These are phyloP conservation scores for Saccharomyces hybrid DNA, from an alignment of 1,139 yeast genomes.

Conservation along the genomic window DNA sequence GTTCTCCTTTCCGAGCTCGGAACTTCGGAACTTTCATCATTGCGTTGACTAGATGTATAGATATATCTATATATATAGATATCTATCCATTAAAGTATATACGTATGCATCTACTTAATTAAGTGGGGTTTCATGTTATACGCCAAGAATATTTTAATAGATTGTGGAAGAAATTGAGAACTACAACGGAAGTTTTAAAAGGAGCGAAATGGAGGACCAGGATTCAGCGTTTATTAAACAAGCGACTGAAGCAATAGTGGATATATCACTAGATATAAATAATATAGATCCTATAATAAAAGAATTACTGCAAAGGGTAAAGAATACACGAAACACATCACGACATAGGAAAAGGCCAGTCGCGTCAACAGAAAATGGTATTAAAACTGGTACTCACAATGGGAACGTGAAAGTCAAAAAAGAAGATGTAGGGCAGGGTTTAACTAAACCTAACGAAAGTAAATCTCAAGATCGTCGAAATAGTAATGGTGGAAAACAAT, in stretches of 20 bases:
- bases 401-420: background rate
- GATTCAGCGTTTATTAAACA: constrained; percentile 21
- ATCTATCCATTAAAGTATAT: background rate
- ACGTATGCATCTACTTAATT: background rate
- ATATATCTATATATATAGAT: background rate
- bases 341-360: background rate
- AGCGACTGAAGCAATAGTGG: constrained; percentile 26
- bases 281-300: constrained; percentile 24
- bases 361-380: background rate
- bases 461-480: background rate
- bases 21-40: background rate
- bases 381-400: background rate
- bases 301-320: constrained; percentile 20
- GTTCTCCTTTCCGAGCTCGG: background rate
- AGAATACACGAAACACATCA: constrained; percentile 7
- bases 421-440: constrained; percentile 3
- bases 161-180: background rate
- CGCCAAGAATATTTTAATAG: background rate
- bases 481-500: constrained; percentile 8
- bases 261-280: constrained; percentile 16
- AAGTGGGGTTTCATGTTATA: background rate
- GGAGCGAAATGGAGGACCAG: constrained; percentile 14
- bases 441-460: background rate
- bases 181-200: background rate
- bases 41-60: background rate